Base-by-base conservation (phyloP, 2,329 filamentous ascomycete species). In the Claviceps sorghi region DNA sequence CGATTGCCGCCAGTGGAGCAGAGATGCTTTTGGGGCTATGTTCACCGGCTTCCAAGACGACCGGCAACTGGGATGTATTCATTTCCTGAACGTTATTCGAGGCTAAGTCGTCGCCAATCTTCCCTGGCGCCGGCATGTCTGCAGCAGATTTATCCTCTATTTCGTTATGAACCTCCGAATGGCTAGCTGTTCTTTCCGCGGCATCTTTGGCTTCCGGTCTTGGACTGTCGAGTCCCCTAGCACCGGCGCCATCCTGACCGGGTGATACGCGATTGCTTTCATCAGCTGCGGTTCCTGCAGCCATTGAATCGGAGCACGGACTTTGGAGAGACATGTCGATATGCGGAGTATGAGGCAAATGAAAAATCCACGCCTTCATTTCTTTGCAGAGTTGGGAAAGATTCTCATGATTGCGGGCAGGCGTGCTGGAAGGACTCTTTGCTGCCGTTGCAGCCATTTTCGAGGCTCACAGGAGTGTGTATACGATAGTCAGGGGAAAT, bases 331-430 rank as follows among this genome's bases (percentile, higher is more conserved):
- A 22, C 2, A 11, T 19, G 26, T 30, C 17, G 22, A 3, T 48
- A 4, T 34, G 26, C n/a, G 11, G 19, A 48, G 34, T 26, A 9
- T n/a, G 22, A 52, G 38, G 45, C 13, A 22, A 21, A 15, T 29
- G 11, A 2, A 19, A 44, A 41, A 53, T 49, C 52, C 52, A 53
- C 17, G 21, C 29, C n/a, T 45, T 53, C 49, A 53, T 51, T 41
- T 48, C 44, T 21, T 51, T 29, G 40, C 52, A 53, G 19, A 53
- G 44, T 30, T 49, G 48, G 19, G 52, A 26, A 40, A 53, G 38
- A 11, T 17, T 38, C 17, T 51, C 36, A 15, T 30, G 36, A 13
- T 45, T 43, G 34, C 46, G 19, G 13, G n/a, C 19, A 15, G 52
- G 44, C 15, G 30, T 50, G 17, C 7, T 17, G 17, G 48, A 36